A percentile compares a stretch with the other conserved stretches of the same genome.
Conservation (phyloP, 768 basidiomycete genomes). For the Suillus ampliporus region DNA sequence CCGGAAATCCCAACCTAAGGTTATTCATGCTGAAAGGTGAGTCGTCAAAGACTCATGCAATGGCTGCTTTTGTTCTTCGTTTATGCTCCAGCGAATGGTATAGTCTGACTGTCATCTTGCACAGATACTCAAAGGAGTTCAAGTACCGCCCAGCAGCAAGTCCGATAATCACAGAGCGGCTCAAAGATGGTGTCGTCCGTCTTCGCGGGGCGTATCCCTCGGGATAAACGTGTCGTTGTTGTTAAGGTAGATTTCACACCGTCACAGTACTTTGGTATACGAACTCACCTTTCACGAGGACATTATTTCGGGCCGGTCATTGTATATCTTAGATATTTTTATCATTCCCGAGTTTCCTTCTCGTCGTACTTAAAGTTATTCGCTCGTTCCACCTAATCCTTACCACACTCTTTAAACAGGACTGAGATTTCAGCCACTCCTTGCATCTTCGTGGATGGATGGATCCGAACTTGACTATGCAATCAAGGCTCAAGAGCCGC, state of each 20-base stretch:
- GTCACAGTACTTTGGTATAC: not conserved
- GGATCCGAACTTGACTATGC: not conserved
- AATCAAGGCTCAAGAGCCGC: too few species aligned
- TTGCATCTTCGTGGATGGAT: not conserved
- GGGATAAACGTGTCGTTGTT: not conserved
- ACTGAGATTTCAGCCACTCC: too few species aligned
- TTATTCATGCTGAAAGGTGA: conserved; percentile 70
- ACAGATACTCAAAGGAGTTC: conserved; percentile 82
- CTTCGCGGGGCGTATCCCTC: conserved; percentile 70
- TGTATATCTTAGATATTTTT: not conserved
- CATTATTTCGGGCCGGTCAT: not conserved
- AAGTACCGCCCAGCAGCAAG: conserved; percentile 87
- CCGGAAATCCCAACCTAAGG: conserved; percentile 41
- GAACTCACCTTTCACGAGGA: not conserved
- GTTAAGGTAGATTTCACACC: not conserved
- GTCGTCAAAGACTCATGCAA: too few species aligned
- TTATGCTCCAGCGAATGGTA: not conserved
- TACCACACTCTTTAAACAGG: not conserved
- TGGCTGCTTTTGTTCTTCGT: too few species aligned
- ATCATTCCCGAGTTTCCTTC: not conserved
- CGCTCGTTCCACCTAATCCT: not conserved
- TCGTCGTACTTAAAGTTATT: not conserved
- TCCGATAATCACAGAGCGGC: conserved; percentile 76
- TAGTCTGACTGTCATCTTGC: not conserved
- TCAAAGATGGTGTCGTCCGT: conserved; percentile 71